phyloP scores from a whole-genome alignment of 768 basidiomycete genomes.

The Hemileccinum impolitum region DNA sequence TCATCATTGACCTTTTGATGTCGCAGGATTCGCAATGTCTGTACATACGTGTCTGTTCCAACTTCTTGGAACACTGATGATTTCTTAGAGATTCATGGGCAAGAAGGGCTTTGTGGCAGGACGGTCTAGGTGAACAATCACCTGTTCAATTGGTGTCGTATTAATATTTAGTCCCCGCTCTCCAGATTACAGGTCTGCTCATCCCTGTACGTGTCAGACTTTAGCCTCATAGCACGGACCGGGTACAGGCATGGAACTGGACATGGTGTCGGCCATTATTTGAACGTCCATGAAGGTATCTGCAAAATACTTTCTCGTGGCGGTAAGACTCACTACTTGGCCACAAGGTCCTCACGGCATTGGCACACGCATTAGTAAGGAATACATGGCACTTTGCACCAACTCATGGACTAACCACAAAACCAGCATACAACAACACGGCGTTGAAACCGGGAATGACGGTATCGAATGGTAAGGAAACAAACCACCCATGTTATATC shows the following conservation, averaged over 20 bases:
- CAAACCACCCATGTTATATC: neutral
- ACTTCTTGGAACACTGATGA: neutral
- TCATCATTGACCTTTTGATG: neutral
- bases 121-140: slow-evolving; percentile 66
- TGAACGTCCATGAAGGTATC: slow-evolving; percentile 86
- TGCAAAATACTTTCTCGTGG: neutral
- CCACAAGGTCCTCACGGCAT: slow-evolving; percentile 54
- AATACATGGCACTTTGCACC: neutral
- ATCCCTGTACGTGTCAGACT: neutral
- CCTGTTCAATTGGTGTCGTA: neutral
- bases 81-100: slow-evolving; percentile 72
- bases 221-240: slow-evolving; percentile 4
- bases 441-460: slow-evolving; percentile 84
- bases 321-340: slow-evolving; percentile 3
- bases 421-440: slow-evolving; percentile 61
- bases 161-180: neutral
- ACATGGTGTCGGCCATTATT: slow-evolving; percentile 91
- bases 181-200: slow-evolving; percentile 54
- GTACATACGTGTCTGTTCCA: slow-evolving; percentile 8
- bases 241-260: slow-evolving; percentile 79
- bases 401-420: neutral
- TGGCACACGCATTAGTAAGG: slow-evolving; percentile 39
- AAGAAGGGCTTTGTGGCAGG: slow-evolving; percentile 75
- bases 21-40: slow-evolving; percentile 55
- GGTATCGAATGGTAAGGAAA: slow-evolving; percentile 66